phyloP scores from a whole-genome alignment of 2,329 filamentous ascomycete genomes.

The Nemania diffusa region DNA sequence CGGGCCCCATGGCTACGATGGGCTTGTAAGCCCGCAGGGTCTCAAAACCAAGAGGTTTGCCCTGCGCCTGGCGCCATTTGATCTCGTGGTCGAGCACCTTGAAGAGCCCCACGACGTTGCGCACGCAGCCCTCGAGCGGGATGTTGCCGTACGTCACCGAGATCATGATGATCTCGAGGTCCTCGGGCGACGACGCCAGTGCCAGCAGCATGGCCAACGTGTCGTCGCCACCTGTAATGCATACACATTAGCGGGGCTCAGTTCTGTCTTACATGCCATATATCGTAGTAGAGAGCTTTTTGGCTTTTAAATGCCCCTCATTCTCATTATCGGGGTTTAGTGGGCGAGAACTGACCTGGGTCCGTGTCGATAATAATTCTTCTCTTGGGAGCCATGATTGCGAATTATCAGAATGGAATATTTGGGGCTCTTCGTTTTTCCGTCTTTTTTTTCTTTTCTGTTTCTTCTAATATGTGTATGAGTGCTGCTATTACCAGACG shows the following conservation, averaged over 20 bases:
- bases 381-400: conserved; percentile 71
- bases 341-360: conserved; percentile 66
- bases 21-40: conserved; percentile 79
- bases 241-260: conserved; percentile 29
- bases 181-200: conserved; percentile 81
- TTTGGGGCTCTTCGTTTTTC: background rate
- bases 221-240: conserved; percentile 80
- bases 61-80: conserved; percentile 79
- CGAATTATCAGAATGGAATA: conserved; percentile 15
- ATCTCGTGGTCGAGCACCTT: conserved; percentile 91
- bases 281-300: background rate
- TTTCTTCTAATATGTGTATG: background rate
- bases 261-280: background rate
- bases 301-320: conserved; percentile 9
- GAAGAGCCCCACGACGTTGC: conserved; percentile 90
- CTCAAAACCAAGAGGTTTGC: conserved; percentile 76
- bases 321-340: background rate
- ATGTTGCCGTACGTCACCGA: conserved; percentile 96
- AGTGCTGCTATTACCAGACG: background rate
- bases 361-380: conserved; percentile 97
- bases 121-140: conserved; percentile 84
- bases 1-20: conserved; percentile 85
- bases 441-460: background rate
- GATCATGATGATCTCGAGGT: conserved; percentile 85
- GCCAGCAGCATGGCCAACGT: conserved; percentile 88